These are phyloP conservation scores for Trametes versicolor DNA, from an alignment of 1,284 basidiomycete species.

Conservation along the genomic window DNA sequence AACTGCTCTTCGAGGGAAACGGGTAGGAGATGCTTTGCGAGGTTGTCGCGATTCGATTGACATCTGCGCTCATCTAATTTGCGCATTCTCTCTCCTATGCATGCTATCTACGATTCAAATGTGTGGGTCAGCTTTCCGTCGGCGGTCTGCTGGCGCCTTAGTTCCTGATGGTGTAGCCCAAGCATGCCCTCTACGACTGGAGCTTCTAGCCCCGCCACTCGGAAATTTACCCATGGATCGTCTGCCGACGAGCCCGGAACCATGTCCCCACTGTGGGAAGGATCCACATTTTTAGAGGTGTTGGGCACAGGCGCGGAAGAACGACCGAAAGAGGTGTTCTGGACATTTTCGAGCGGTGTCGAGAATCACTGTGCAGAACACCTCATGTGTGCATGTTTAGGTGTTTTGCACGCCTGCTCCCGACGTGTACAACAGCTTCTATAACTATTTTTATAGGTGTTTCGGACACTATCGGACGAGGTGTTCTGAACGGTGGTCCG, in stretches of 20 bases:
- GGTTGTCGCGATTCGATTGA: background rate
- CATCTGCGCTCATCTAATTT: background rate
- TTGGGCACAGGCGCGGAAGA: too few relatives aligned
- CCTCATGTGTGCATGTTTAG: too few relatives aligned
- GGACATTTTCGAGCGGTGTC: too few relatives aligned
- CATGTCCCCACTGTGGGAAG: background rate
- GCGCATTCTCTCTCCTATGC: background rate
- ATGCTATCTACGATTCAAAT: background rate
- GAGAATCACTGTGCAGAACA: too few relatives aligned
- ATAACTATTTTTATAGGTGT: too few relatives aligned
- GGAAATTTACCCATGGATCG: background rate
- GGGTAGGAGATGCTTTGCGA: background rate
- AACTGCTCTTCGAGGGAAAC: background rate
- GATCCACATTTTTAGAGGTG: too few relatives aligned
- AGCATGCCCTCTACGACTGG: background rate
- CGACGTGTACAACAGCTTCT: too few relatives aligned
- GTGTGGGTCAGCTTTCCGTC: background rate
- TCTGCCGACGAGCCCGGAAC: slow-evolving; percentile 3
- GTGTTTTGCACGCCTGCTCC: too few relatives aligned
- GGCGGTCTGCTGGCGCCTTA: background rate
- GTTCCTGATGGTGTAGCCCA: background rate
- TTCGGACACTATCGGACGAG: too few relatives aligned
- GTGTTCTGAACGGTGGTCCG: too few relatives aligned
- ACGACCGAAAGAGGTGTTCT: too few relatives aligned
- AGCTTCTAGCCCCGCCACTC: slow-evolving; percentile 1